Evolutionary conservation across 345 rosid genomes (phyloP), one percentile per base, ranked within the genome.

Genomic region (Dipteronia sinensis): DNA sequence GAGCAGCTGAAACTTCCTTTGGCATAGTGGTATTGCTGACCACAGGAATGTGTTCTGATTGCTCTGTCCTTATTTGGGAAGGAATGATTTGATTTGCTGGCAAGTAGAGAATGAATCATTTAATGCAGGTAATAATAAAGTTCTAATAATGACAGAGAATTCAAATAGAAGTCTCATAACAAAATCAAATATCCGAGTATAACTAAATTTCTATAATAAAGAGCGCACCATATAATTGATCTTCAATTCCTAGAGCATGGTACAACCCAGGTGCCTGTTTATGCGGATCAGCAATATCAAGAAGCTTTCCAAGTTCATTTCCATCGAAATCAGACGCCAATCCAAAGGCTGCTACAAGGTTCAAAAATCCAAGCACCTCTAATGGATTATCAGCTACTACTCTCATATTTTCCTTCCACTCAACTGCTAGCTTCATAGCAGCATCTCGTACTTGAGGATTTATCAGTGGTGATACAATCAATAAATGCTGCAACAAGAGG

Each of bases 401-500:
- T 27, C 29, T 69, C 77, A 86, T 81, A 76, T 77, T 88, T 31
- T 77, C 64, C 79, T 80, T 85, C 86, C 92, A 88, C 64, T 74
- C 78, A 61, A 29, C 65, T 27, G 89, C 88, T 38, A 86, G 68
- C 67, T 67, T 81, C 46, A 72, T 63, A 10, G 91, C 97, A 79
- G 86, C 86, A 29, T 29, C 75, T 69, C 72, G 82, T 29, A 85
- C 82, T 38, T 70, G 64, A 47, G 80, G 78, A 40, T 27, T 75
- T 46, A 86, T 84, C 34, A 76, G 67, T 3, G 89, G 82, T 27
- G 88, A 64, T 34, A 86, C 69, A 70, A 76, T 80, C 84, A 80
- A 65, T 78, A 92, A 69, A 65, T 82, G 85, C 80, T 92, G 90
- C 12, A 90, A 72, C 74, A 92, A 80, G 46, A 85, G 73, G 27